These are phyloP conservation scores for Suillus hirtellus DNA, from an alignment of 768 basidiomycete species.

Conservation along the genomic window DNA sequence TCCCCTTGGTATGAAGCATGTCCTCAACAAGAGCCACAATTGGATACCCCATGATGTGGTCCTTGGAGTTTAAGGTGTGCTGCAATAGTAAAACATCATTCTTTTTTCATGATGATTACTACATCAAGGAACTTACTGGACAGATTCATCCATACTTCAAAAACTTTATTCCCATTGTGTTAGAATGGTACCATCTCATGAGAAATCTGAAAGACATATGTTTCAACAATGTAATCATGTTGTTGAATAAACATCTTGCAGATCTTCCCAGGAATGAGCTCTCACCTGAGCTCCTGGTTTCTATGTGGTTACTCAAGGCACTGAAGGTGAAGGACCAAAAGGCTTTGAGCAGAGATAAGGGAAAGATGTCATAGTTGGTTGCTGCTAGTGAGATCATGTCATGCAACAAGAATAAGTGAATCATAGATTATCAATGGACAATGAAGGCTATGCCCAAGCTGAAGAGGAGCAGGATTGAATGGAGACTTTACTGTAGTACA, in stretches of 20 bases:
- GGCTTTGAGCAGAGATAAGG: neutral
- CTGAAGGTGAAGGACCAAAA: too few species aligned
- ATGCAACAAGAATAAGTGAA: neutral
- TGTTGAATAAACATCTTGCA: neutral
- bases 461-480: neutral
- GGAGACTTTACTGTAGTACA: too few species aligned
- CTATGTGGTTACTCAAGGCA: neutral
- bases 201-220: neutral
- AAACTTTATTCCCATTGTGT: neutral
- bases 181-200: neutral
- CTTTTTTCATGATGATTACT: too few species aligned
- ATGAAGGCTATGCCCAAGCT: neutral
- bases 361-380: neutral
- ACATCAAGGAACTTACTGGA: neutral
- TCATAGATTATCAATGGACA: neutral
- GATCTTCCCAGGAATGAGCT: neutral
- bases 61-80: too few species aligned
- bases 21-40: neutral
- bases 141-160: neutral
- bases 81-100: too few species aligned
- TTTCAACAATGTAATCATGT: neutral
- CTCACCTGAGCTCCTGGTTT: neutral
- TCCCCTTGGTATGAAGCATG: neutral
- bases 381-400: neutral
- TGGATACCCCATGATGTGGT: too few species aligned